These are phyloP conservation scores for Podospora appendiculata DNA, from an alignment of 495 filamentous ascomycete genomes.

Conservation along the genomic window DNA sequence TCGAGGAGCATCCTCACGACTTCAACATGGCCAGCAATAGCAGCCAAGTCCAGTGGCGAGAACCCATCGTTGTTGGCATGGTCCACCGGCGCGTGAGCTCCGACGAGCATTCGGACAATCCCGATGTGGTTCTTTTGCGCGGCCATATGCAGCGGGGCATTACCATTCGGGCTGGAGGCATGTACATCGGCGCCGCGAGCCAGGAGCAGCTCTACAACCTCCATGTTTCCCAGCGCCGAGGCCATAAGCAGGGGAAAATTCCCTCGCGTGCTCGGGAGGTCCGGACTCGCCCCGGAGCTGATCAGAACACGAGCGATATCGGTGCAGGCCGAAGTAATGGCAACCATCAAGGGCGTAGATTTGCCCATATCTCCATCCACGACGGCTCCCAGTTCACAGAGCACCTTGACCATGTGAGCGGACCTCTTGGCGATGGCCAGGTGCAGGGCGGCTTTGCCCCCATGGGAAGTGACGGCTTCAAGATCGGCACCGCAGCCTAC, in stretches of 20 bases:
- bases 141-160: constrained; percentile 13
- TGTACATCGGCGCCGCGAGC: constrained; percentile 13
- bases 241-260: constrained; percentile 12
- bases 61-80: constrained; percentile 11
- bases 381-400: constrained; percentile 20
- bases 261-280: constrained; percentile 4
- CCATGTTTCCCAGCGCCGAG: constrained; percentile 8
- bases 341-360: constrained; percentile 17
- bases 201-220: constrained; percentile 13
- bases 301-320: constrained; percentile 17
- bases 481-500: constrained; percentile 13
- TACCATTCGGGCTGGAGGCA: constrained; percentile 9
- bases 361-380: constrained; percentile 14
- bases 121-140: constrained; percentile 7
- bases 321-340: constrained; percentile 15
- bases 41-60: constrained; percentile 28
- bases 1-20: constrained; percentile 19
- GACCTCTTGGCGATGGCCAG: constrained; percentile 18
- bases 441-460: constrained; percentile 14
- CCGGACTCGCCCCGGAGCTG: constrained; percentile 15
- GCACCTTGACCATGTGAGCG: constrained; percentile 9
- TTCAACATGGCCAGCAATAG: constrained; percentile 21
- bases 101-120: constrained; percentile 10
- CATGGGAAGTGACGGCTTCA: constrained; percentile 8
- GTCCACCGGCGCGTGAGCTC: constrained; percentile 9